Evolutionary conservation across 2,329 filamentous ascomycete genomes (phyloP), one percentile per base, ranked within the genome.

Genomic region (Fusarium sp.): DNA sequence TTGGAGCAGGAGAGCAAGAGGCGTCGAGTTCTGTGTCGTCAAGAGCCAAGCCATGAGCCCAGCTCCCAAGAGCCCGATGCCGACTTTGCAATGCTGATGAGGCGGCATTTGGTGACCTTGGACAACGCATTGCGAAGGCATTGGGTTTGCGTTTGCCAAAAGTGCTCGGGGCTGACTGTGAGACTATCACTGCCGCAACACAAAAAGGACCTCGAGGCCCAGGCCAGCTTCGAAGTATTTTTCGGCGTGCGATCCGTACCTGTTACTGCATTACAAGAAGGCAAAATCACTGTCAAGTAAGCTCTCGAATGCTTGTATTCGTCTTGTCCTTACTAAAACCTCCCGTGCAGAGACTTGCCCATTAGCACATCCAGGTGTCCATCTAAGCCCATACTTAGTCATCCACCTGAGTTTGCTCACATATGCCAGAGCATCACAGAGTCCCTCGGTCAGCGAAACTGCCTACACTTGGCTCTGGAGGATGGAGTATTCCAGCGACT

Each of bases 251-350:
- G 38, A 10, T 32, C 34, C 6, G n/a, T 58, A 15, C 27, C 48
- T 5, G 32, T 38, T 3, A 48, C 25, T 2, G 16, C 44, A 6
- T 29, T 57, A 1, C 54, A 57, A 27, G 54, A 57, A 24, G 54
- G 8, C n/a, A 57, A 57, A 7, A 57, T 57, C n/a, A 57, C 54
- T 1, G 46, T 57, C n/a, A 41, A 57, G 44, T 57, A 30, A 40
- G 24, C 12, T 13, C 11, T 6, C 12, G 4, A 54, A 24, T 1
- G 5, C 6, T 10, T 12, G 3, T 44, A 8, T 18, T 5, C 18
- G 6, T 7, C 24, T 12, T 30, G 10, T n/a, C 3, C 8, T 29
- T 13, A 6, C 45, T 41, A 27, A 47, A 1, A 20, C 10, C 5
- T 25, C 16, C 6, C 30, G 10, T 9, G 4, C 10, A 54, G 51